Evolutionary conservation across 352 stramenopile genomes (phyloP).

Genomic region (Phytophthora sp.): DNA sequence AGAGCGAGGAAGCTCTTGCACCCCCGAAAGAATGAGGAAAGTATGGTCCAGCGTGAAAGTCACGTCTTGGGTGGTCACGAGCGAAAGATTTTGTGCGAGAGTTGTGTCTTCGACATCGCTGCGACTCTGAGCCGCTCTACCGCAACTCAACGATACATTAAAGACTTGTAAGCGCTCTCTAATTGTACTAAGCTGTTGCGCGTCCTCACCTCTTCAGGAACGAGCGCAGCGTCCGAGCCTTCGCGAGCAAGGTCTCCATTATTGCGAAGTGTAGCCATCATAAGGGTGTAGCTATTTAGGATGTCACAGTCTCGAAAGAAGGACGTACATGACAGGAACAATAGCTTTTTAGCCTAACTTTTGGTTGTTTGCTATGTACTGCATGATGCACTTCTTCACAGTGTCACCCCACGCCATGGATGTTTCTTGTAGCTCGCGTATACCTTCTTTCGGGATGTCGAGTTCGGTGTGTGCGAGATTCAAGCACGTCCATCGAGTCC

Average conservation of each 20-base stretch:
- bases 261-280: no score
- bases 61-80: conserved; percentile 21
- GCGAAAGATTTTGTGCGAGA: conserved; percentile 15
- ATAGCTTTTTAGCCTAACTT: neutral
- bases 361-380: conserved; percentile 3
- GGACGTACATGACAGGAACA: neutral
- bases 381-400: conserved; percentile 27
- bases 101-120: neutral
- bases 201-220: conserved; percentile 51
- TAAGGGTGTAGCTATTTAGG: no score
- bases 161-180: neutral
- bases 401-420: conserved; percentile 26
- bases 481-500: conserved; percentile 26
- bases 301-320: no score
- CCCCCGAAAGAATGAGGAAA: conserved; percentile 28
- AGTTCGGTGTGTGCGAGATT: conserved; percentile 11
- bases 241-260: conserved; percentile 45
- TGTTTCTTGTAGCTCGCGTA: conserved; percentile 20
- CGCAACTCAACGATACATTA: neutral
- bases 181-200: no score
- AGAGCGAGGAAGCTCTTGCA: conserved; percentile 26
- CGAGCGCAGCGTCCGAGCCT: conserved; percentile 38
- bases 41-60: conserved; percentile 45
- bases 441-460: conserved; percentile 8
- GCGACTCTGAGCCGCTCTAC: conserved; percentile 23